Conservation (phyloP, 257 asterid species). For the Coffea eugenioides region DNA sequence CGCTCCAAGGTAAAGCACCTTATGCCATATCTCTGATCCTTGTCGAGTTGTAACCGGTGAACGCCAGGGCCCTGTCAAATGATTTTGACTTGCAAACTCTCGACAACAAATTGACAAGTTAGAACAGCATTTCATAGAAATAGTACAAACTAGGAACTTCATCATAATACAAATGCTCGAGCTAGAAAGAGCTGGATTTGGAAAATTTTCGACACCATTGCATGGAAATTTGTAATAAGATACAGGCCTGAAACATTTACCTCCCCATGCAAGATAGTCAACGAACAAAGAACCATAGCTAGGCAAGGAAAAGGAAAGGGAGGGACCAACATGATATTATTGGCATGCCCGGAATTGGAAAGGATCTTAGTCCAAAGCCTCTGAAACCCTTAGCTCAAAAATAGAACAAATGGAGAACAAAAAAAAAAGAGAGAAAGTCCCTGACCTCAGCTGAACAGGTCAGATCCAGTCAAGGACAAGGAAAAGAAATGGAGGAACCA, state of each 20-base stretch:
- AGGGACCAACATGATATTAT: conserved; percentile 6
- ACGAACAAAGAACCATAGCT: background rate
- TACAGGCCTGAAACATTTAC: no score
- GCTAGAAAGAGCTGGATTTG: background rate
- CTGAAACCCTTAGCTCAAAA: no score
- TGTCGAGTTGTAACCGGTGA: no score
- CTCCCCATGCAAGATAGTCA: background rate
- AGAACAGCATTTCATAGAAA: no score
- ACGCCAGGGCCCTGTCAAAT: no score
- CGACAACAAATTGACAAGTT: no score
- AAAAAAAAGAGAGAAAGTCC: background rate
- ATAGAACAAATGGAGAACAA: no score
- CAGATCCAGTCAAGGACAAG: background rate
- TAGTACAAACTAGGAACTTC: background rate
- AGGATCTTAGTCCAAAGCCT: background rate
- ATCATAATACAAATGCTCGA: no score
- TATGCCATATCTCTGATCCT: no score
- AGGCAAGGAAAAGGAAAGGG: background rate
- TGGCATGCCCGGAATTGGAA: conserved; percentile 9
- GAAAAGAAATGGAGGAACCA: background rate
- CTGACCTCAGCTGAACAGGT: background rate
- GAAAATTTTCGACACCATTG: no score
- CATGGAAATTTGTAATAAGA: no score
- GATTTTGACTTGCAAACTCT: no score
- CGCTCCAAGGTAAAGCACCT: background rate